Conservation (phyloP, 2,329 filamentous ascomycete genomes). For the Talaromyces piceae region DNA sequence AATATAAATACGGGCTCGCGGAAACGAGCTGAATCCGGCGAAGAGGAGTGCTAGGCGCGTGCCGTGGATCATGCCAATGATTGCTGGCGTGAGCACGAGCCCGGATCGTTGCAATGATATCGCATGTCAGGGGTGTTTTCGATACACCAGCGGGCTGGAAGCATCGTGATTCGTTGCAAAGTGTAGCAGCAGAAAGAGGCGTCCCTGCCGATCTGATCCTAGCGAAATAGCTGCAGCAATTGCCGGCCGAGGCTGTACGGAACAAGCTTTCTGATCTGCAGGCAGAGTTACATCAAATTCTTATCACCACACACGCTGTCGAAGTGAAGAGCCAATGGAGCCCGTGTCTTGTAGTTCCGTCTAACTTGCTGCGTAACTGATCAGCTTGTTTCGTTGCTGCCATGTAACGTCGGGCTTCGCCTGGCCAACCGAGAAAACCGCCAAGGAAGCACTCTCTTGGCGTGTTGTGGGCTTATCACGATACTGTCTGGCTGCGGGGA, state of each 20-base stretch:
- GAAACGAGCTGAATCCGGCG: neutral
- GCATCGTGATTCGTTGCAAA: neutral
- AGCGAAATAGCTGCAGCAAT: neutral
- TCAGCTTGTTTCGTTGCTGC: neutral
- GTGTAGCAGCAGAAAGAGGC: neutral
- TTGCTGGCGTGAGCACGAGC: neutral
- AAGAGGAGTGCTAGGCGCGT: neutral
- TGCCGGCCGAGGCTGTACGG: neutral
- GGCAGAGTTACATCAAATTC: neutral
- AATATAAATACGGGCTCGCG: neutral
- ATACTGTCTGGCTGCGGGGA: neutral
- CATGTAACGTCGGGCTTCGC: neutral
- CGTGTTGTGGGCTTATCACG: neutral
- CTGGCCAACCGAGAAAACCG: neutral
- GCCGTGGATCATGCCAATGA: neutral
- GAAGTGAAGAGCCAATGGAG: neutral
- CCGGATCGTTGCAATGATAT: neutral
- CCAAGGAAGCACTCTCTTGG: neutral
- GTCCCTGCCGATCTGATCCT: neutral
- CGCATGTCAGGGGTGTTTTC: neutral
- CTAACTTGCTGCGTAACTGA: neutral
- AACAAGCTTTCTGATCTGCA: constrained; percentile 2
- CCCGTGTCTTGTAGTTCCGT: neutral
- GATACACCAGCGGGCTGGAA: neutral
- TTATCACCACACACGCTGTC: neutral